Evolutionary conservation across 192 early-diverging fungal species (phyloP).

Genomic region (Piromyces sp.): DNA sequence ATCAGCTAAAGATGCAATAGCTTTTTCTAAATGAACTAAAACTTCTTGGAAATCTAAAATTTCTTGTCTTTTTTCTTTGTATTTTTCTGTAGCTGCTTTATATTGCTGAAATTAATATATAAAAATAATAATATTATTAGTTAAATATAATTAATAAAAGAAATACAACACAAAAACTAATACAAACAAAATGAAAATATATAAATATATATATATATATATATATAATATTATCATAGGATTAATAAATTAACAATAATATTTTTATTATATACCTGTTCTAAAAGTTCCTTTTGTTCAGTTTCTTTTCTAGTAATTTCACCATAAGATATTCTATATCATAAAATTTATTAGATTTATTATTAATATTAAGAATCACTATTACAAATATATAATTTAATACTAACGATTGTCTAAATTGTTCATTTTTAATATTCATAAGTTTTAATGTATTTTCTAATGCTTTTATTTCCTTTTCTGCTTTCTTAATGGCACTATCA

Average conservation of each 20-base stretch:
- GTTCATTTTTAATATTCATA: slow-evolving; percentile 39
- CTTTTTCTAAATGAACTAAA: slow-evolving; percentile 15
- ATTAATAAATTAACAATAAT: too few species aligned
- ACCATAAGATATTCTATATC: not conserved
- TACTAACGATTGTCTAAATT: slow-evolving; percentile 29
- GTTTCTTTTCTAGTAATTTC: slow-evolving; percentile 36
- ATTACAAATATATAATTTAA: too few species aligned
- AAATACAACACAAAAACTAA: too few species aligned
- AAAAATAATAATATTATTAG: too few species aligned
- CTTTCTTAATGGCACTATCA: slow-evolving; percentile 34
- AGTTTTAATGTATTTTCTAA: slow-evolving; percentile 40
- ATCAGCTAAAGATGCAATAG: slow-evolving; percentile 5
- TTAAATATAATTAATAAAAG: too few species aligned
- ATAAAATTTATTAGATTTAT: too few species aligned
- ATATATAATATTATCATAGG: too few species aligned
- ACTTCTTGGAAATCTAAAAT: slow-evolving; percentile 27
- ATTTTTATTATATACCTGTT: slow-evolving; percentile 14
- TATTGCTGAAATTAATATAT: slow-evolving; percentile 21
- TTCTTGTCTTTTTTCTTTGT: slow-evolving; percentile 24
- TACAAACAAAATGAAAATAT: too few species aligned
- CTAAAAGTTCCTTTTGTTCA: slow-evolving; percentile 36
- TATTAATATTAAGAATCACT: too few species aligned
- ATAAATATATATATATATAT: too few species aligned
- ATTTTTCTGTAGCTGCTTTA: slow-evolving; percentile 28
- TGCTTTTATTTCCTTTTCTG: slow-evolving; percentile 44